Evolutionary conservation across 2,329 filamentous ascomycete genomes (phyloP), one percentile per base, ranked within the genome.

Genomic region (Grosmannia clavigera): DNA sequence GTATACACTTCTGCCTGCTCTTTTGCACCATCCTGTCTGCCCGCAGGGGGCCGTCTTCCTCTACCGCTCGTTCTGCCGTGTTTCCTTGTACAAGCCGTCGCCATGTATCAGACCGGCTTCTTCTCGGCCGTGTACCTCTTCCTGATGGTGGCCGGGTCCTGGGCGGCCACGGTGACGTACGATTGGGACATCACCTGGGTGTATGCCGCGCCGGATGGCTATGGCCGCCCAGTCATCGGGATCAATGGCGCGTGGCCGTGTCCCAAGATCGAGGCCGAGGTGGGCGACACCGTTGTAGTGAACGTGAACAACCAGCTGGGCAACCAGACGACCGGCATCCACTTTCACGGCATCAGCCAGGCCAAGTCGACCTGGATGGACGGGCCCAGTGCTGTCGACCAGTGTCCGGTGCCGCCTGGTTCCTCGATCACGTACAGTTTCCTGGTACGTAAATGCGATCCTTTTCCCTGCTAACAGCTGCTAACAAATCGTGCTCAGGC

Each of bases 191-290:
- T 73, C 51, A 73, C 70, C 9, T 76, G 74, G 74, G 73, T 76
- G 3, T 70, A 64, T 55, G 69, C 69, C 3, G 64, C 68, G 7
- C 74, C 73, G 0, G 72, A 75, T 60, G 73, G 74, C 40, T 68
- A 71, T 54, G 61, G 63, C 12, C 67, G 73, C 27, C 68, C 72
- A 3, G 70, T 75, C 52, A 70, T 74, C 16, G 82, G 81, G 14
- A 81, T 87, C 69, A 86, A 87, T 65, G 77, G 77, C 4, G 68
- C 79, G 66, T 85, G 83, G 80, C 84, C 84, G 14, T 78, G 81
- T 59, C 84, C 84, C 1, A 67, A 69, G 6, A 77, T 84, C 35
- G 73, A 79, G 61, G 80, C 76, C 51, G 75, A 70, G 53, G 73
- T 76, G 31, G 80, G 79, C 43, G 80, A 83, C 63, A 75, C 70